These are phyloP conservation scores for Hypholoma fasciculare DNA, from an alignment of 768 basidiomycete genomes.

Conservation along the genomic window DNA sequence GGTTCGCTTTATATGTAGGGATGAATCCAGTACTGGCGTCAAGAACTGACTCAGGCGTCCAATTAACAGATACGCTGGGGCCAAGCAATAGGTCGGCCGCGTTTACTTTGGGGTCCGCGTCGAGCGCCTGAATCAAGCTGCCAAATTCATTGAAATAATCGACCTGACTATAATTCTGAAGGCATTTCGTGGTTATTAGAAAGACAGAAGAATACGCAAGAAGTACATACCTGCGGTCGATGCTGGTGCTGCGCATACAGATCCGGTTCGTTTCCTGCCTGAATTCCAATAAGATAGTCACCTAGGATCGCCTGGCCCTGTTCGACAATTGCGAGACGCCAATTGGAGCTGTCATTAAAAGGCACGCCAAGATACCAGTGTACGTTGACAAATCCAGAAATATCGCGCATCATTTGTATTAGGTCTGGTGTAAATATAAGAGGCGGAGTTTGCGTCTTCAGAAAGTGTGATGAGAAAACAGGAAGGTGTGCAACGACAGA, in stretches of 20 bases:
- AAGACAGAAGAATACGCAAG: not conserved
- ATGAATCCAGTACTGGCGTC: conserved; percentile 48
- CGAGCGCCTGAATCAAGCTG: conserved; percentile 43
- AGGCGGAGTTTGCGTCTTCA: conserved; percentile 67
- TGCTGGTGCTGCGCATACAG: conserved; percentile 44
- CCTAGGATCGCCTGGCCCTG: conserved; percentile 69
- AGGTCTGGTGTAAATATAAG: conserved; percentile 65
- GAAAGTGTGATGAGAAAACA: not conserved
- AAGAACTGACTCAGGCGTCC: conserved; percentile 55
- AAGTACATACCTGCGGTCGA: conserved; percentile 26
- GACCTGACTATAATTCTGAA: conserved; percentile 33
- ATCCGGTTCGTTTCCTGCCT: conserved; percentile 73
- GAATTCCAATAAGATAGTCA: conserved; percentile 62
- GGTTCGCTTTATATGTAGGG: conserved; percentile 33
- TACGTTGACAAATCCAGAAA: conserved; percentile 59
- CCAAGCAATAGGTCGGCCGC: conserved; percentile 55
- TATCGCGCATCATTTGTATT: conserved; percentile 63
- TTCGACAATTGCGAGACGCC: conserved; percentile 57
- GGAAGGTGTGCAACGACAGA: not conserved
- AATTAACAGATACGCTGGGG: conserved; percentile 49
- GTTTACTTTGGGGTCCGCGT: conserved; percentile 31
- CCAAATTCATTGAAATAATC: conserved; percentile 61
- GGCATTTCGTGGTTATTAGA: not conserved
- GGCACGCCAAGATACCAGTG: conserved; percentile 72
- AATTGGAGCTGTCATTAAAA: conserved; percentile 64